Conservation (phyloP, 1,139 yeast genomes). For the Taphrina communis region DNA sequence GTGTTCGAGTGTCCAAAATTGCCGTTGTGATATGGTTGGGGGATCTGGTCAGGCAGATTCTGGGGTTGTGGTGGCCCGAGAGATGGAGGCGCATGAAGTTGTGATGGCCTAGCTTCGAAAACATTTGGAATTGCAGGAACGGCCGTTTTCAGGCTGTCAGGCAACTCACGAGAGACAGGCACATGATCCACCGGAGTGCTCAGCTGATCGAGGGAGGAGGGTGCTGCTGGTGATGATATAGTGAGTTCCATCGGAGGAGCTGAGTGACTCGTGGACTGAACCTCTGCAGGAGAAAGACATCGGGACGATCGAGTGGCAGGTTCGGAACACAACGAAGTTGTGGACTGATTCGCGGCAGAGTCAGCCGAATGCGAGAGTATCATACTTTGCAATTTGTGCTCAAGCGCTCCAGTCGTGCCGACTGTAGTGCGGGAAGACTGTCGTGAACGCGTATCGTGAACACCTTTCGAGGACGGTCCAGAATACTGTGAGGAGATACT, state of each 20-base stretch:
- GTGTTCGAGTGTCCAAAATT: background rate
- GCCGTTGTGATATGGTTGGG: conserved; percentile 2
- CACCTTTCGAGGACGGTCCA: conserved; percentile 2
- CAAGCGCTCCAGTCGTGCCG: conserved; percentile 13
- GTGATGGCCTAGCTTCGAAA: conserved; percentile 15
- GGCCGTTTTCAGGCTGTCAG: background rate
- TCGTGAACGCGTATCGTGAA: conserved; percentile 15
- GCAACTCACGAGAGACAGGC: background rate
- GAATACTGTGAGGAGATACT: conserved; percentile 16
- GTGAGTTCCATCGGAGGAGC: conserved; percentile 18
- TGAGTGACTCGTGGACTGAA: conserved; percentile 6
- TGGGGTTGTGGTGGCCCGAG: conserved; percentile 25
- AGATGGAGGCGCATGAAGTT: conserved; percentile 20
- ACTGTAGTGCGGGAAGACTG: conserved; percentile 22
- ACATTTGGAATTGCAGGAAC: conserved; percentile 10
- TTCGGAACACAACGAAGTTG: conserved; percentile 8
- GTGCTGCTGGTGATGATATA: background rate
- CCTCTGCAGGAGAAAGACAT: background rate
- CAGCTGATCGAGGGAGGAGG: background rate
- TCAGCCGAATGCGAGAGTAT: conserved; percentile 4
- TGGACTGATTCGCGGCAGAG: background rate
- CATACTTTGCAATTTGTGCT: conserved; percentile 22
- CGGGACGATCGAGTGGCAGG: conserved; percentile 9
- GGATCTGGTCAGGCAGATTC: conserved; percentile 24
- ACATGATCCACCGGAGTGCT: background rate